Conservation (phyloP, 1,284 basidiomycete genomes). For the Moesziomyces antarcticus region DNA sequence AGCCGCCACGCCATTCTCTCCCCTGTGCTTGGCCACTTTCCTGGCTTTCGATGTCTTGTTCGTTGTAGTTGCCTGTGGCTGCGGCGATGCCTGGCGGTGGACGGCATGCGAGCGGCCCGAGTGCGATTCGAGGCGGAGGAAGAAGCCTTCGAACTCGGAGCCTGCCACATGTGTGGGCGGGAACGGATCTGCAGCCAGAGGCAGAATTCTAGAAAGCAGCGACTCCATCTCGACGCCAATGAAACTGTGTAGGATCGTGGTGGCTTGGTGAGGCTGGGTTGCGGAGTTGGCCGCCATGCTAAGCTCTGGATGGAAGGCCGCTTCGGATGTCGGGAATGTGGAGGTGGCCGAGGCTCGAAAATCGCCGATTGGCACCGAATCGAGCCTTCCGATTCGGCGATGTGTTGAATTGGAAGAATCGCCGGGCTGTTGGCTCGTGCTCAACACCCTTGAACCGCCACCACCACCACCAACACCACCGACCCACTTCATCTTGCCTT, state of each 20-base stretch:
- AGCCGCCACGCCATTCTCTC: background rate
- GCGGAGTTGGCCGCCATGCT: background rate
- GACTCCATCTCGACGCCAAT: background rate
- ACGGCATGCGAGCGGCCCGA: constrained; percentile 16
- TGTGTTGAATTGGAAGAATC: background rate
- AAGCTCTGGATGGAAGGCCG: background rate
- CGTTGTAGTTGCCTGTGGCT: too few relatives aligned
- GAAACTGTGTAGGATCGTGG: background rate
- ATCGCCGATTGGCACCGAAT: background rate
- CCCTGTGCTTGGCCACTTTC: background rate
- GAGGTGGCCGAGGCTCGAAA: constrained; percentile 1
- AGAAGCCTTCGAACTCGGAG: constrained; percentile 53
- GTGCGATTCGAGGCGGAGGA: constrained; percentile 39
- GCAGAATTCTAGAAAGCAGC: constrained; percentile 15
- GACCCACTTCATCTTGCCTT: background rate
- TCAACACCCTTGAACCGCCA: too few relatives aligned
- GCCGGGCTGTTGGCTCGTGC: background rate
- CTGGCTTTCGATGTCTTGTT: background rate
- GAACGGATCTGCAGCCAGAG: constrained; percentile 34
- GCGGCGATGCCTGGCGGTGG: background rate
- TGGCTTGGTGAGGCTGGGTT: background rate
- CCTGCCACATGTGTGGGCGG: constrained; percentile 42
- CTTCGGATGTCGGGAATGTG: constrained; percentile 30
- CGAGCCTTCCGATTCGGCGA: too few relatives aligned
- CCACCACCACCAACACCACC: too few relatives aligned